Base-by-base conservation (phyloP, 208 protist species). In the Leishmania braziliensis region DNA sequence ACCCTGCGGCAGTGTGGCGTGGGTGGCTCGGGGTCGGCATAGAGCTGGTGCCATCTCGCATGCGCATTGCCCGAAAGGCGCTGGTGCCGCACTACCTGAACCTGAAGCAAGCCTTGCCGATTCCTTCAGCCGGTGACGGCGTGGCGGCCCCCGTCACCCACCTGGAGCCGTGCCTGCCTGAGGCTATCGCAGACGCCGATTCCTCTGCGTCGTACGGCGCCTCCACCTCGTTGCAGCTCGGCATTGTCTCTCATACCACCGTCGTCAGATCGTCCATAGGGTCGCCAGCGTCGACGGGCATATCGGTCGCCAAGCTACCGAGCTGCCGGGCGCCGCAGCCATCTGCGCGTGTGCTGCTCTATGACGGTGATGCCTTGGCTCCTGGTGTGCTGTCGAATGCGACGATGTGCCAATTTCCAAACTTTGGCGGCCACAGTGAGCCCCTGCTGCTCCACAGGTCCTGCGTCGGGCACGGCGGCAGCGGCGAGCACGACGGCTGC, bases 11-110 rank as follows among this genome's bases (percentile, higher is more conserved):
- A 10, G 60, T 81, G 48, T 85, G 81, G 72, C 82, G 46, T 33
- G 81, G 86, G 26, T 93, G 89, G 88, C 77, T 92, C 16, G 87
- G 89, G 23, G 77, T 95, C 8, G 92, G 92, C 5, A 77, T 95
- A 12, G 92, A 95, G 83, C 9, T 95, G 39, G 85, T 85, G 20
- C 92, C 92, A 8, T 91, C 92, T 14, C 92, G 92, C 69, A 91
- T 95, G 84, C 75, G 75, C 46, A 81, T 91, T 33, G 90, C 92
- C 1, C 90, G 90, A 70, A 53, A 82, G 62, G 92, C 92, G 14
- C 79, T 95, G 20, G 79, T 77, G 2, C 75, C 84, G 12, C 83
- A 87, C 66, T 89, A 87, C 79, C 78, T 91, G 33, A 83, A 91
- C 51, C 79, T 91, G 56, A 80, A 80, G 65, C 36, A 79, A 14